A percentile compares a stretch with the other conserved stretches of the same genome.
phyloP scores from a whole-genome alignment of 805 yeast species.

The Phaffomyces thermotolerans region DNA sequence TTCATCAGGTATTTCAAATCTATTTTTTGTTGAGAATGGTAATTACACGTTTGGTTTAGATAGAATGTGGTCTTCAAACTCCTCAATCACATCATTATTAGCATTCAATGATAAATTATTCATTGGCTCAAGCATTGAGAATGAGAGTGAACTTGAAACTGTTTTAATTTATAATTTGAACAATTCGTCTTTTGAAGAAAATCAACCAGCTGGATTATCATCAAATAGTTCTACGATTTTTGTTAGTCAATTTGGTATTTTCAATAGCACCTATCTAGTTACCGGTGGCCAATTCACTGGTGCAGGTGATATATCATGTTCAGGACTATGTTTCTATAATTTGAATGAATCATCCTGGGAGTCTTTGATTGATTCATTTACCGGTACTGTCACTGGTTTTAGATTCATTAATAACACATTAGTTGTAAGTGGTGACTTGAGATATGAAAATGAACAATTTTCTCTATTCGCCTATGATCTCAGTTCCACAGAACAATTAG shows the following conservation, averaged over 20 bases:
- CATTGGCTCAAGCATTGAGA: slow-evolving; percentile 39
- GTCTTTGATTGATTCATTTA: slow-evolving; percentile 26
- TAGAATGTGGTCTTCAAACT: slow-evolving; percentile 19
- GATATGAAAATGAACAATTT: slow-evolving; percentile 28
- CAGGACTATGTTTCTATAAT: slow-evolving; percentile 61
- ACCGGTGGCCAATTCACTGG: slow-evolving; percentile 69
- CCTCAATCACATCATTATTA: slow-evolving; percentile 16
- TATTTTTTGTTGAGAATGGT: slow-evolving; percentile 20
- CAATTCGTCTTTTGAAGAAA: slow-evolving; percentile 18
- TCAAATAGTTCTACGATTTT: slow-evolving; percentile 24
- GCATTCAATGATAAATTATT: slow-evolving; percentile 25
- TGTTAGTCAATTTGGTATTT: slow-evolving; percentile 31
- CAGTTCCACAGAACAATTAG: slow-evolving; percentile 25
- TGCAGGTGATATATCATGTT: slow-evolving; percentile 52
- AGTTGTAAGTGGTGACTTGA: slow-evolving; percentile 49
- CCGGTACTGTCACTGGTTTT: slow-evolving; percentile 52
- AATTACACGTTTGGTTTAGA: slow-evolving; percentile 24
- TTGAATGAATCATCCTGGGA: slow-evolving; percentile 48
- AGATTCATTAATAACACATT: slow-evolving; percentile 37
- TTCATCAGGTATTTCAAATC: slow-evolving; percentile 17
- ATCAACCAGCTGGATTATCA: slow-evolving; percentile 11
- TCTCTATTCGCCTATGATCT: slow-evolving; percentile 53
- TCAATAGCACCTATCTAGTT: slow-evolving; percentile 36
- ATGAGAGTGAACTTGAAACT: slow-evolving; percentile 13
- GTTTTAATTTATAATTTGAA: slow-evolving; percentile 46